phyloP scores from a whole-genome alignment of 306 rosid genomes.

The Vigna reflexopilosa region DNA sequence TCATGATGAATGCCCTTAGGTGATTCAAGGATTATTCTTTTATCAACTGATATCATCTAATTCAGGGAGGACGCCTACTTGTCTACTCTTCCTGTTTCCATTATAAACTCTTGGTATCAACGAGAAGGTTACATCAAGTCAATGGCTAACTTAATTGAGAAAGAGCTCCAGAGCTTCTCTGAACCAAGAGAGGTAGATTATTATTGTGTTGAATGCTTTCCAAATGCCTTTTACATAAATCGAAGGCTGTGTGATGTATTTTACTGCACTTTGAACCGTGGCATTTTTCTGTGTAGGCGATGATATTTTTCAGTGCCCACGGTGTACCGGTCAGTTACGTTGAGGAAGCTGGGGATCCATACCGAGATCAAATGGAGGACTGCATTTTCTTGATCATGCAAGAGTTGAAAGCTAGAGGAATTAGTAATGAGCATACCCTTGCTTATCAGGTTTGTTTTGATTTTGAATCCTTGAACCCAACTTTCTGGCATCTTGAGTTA shows the following conservation, averaged over 20 bases:
- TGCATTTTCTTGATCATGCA: conserved; percentile 90
- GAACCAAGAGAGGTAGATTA: conserved; percentile 76
- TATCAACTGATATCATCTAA: conserved; percentile 45
- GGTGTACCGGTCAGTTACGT: conserved; percentile 98
- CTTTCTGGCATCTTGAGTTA: conserved; percentile 25
- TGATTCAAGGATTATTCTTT: conserved; percentile 33
- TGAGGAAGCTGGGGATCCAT: conserved; percentile 96
- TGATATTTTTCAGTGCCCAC: conserved; percentile 98
- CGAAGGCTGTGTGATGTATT: conserved; percentile 27
- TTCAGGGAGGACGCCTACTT: conserved; percentile 85
- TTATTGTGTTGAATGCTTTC: conserved; percentile 37
- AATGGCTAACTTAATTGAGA: conserved; percentile 91
- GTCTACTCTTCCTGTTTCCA: conserved; percentile 85
- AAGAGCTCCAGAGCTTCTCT: conserved; percentile 71
- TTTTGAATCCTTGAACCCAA: conserved; percentile 21
- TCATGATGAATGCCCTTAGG: conserved; percentile 33
- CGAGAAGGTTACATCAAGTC: conserved; percentile 90
- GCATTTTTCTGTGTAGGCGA: conserved; percentile 55
- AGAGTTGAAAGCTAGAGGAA: conserved; percentile 94
- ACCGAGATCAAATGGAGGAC: conserved; percentile 97
- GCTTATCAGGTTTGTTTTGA: conserved; percentile 83
- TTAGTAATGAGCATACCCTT: conserved; percentile 83
- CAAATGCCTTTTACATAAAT: conserved; percentile 3
- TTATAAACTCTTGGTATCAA: conserved; percentile 94
- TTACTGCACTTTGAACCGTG: conserved; percentile 25